Evolutionary conservation across 352 stramenopile species (phyloP), one percentile per base, ranked within the genome.

Genomic region (Pelagophyceae sp.): DNA sequence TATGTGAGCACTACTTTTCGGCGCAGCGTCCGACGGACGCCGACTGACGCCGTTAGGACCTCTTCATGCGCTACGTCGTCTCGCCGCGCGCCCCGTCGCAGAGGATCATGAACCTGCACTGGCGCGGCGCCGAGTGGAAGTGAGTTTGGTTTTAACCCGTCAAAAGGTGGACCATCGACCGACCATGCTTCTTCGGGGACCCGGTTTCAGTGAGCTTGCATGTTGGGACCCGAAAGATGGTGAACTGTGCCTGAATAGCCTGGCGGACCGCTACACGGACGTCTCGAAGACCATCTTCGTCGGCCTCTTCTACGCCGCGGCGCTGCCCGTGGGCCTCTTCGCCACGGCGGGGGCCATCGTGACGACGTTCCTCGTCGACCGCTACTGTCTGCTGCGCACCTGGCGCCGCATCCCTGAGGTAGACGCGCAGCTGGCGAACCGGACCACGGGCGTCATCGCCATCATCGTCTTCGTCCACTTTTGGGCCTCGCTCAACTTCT

Each of bases 211-310:
- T 91, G 82, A 90, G 86, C 85, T 90, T 87, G 87, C 85, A 89
- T 90, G 85, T 90, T 89, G 83, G 83, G 87, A 92, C 87, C 87
- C 88, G 84, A 91, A 93, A 93, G 88, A 91, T 92, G 86, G 89
- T 93, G 87, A 93, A 92, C 88, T 92, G 93, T 93, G 88, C 86
- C 85, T 93, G 88, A 89, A 84, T 87, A 91, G 82, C 38, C 69
- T 85, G 31, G 82, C 82, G 31, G 82, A 85, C 76, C 72, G 82
- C 19, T 85, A 85, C 79, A 85, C 82, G 25, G 80, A 85, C 75
- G 78, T 85, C 72, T 80, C 82, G 74, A 85, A 85, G 82, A 85
- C 82, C n/a, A 31, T 85, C 60, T 83, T 84, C 50, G 80, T 85
- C n/a, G 82, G 82, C 5, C 60, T 85, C 27, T 85, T 85, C 77